Base-by-base conservation (phyloP, 805 yeast genomes). In the Yamadazyma sp. region DNA sequence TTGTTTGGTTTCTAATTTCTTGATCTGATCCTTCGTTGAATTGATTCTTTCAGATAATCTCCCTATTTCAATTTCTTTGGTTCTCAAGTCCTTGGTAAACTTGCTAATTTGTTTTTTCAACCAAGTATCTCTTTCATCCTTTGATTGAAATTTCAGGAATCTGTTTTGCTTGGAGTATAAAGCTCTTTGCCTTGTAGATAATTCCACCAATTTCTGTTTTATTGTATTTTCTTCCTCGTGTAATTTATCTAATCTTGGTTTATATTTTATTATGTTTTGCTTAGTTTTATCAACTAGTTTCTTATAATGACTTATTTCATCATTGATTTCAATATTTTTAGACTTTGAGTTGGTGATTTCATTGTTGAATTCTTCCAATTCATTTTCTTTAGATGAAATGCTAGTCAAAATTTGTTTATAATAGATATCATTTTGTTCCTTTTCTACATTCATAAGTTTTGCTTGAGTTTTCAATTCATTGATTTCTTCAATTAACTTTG, bases 111-210 rank as follows among this genome's bases (percentile, higher is more conserved):
- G 81, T 0, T 52, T 33, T 7, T 62, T 50, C 11, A 89, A 65
- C 91, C 94, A 86, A 2, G 40, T 28, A 52, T 87, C 82, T 43
- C 96, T 70, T 39, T 85, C 82, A 2, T 57, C 49, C 42, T 70
- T 69, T 11, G 73, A 56, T 1, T 55, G 43, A 47, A 87, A 88
- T 43, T 76, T 73, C 17, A 78, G 69, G 39, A 73, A 74, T 33
- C 88, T 76, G 27, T 84, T 86, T 47, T 80, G 84, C 50, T 87
- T 89, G 6, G 83, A 67, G 32, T 82, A 74, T 4, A 89, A 55
- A 10, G 68, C 58, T 44, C 83, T 65, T 54, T 83, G 88, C 19
- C 60, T 69, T 6, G 77, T 61, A 34, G 67, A 70, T 15, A 71
- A 46, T n/a, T 62, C 58, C 3, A 58, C 36, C 7, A 80, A 53